A percentile compares a stretch with the other conserved stretches of the same genome.
phyloP scores from a whole-genome alignment of 2,329 filamentous ascomycete species.

The Scopulariopsis brevicaulis region DNA sequence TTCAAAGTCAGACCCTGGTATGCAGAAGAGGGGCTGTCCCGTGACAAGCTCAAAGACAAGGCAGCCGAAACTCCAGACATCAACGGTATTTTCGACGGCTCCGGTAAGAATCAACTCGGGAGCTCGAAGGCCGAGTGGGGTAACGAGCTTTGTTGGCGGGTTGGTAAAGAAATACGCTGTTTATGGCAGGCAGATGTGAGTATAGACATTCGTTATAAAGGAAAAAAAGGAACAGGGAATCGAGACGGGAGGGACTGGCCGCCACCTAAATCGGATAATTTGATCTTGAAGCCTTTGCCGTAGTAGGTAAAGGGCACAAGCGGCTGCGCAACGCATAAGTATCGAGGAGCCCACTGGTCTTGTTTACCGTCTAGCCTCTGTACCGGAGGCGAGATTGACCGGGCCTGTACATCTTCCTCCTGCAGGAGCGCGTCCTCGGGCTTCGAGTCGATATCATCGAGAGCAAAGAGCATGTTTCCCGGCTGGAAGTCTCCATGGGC shows the following conservation, averaged over 20 bases:
- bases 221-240: neutral
- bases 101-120: slow-evolving; percentile 16
- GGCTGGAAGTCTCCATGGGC: slow-evolving; percentile 27
- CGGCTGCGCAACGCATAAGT: slow-evolving; percentile 17
- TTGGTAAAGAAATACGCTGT: slow-evolving; percentile 15
- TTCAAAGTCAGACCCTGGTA: slow-evolving; percentile 8
- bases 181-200: slow-evolving; percentile 2
- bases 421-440: slow-evolving; percentile 14
- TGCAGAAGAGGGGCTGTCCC: slow-evolving; percentile 15
- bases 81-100: slow-evolving; percentile 11
- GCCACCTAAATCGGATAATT: slow-evolving; percentile 17
- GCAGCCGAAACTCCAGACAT: slow-evolving; percentile 20
- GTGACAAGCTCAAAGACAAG: slow-evolving; percentile 18
- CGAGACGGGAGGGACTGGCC: slow-evolving; percentile 12
- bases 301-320: slow-evolving; percentile 12
- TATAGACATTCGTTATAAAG: neutral
- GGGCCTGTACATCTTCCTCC: slow-evolving; percentile 10
- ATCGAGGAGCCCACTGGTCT: slow-evolving; percentile 16
- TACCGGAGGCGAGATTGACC: slow-evolving; percentile 14
- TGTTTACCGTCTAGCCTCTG: slow-evolving; percentile 17
- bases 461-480: slow-evolving; percentile 22
- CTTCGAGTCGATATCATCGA: slow-evolving; percentile 14
- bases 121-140: slow-evolving; percentile 14
- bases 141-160: slow-evolving; percentile 12
- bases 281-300: slow-evolving; percentile 14